These are phyloP conservation scores for Suaeda aralocaspica DNA, from an alignment of 148 eudicot species.

Conservation along the genomic window DNA sequence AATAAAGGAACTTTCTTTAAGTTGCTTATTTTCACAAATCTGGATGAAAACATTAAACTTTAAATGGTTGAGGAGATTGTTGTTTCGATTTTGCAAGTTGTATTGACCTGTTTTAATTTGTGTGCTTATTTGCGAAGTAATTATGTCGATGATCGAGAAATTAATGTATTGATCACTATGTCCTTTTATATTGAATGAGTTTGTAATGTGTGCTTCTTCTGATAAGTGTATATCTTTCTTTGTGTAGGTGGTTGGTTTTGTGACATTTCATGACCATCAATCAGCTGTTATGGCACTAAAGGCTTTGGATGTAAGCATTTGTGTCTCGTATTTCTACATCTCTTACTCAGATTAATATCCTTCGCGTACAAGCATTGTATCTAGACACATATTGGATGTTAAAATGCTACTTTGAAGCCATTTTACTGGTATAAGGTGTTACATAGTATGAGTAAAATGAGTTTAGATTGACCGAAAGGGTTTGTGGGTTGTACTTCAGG, in stretches of 20 bases:
- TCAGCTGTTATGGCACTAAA: slow-evolving; percentile 76
- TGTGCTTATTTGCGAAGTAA: not conserved
- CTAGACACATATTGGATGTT: not conserved
- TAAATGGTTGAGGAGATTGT: not conserved
- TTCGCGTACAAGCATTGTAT: not conserved
- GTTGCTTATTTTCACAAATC: not conserved
- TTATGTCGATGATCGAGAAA: too few relatives aligned
- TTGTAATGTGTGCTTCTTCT: not conserved
- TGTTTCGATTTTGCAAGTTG: too few relatives aligned
- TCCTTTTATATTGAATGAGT: too few relatives aligned
- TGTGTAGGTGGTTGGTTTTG: slow-evolving; percentile 93
- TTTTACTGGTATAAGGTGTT: not conserved
- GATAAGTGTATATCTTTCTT: not conserved
- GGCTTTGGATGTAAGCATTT: slow-evolving; percentile 52
- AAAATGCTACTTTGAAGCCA: not conserved
- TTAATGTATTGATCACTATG: too few relatives aligned
- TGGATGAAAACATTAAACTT: not conserved
- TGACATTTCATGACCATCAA: slow-evolving; percentile 76
- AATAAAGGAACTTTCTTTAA: not conserved
- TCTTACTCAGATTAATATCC: not conserved
- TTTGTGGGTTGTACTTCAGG: not conserved
- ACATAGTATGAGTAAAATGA: not conserved
- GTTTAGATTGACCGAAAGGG: not conserved
- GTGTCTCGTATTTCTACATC: not conserved
- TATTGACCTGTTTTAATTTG: not conserved